These are phyloP conservation scores for Cerrena zonata DNA, from an alignment of 1,284 basidiomycete species.

Conservation along the genomic window DNA sequence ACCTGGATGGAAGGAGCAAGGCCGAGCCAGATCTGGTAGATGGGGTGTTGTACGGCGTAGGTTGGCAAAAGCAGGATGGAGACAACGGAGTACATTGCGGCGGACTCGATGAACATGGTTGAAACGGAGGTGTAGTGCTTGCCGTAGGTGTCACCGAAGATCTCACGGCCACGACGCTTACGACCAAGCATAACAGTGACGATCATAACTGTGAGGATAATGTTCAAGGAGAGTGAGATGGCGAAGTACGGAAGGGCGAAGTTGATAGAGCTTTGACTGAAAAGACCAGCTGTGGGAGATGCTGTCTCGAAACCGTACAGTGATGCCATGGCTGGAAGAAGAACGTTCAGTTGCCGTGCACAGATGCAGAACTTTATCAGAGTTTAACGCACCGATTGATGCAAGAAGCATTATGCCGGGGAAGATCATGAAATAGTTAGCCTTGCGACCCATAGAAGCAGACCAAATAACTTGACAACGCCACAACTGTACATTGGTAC, in stretches of 20 bases:
- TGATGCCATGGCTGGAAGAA: not conserved
- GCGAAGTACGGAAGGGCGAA: constrained; percentile 5
- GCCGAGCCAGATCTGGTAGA: constrained; percentile 25
- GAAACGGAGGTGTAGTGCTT: constrained; percentile 24
- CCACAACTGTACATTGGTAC: constrained; percentile 1
- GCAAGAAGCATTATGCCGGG: not conserved
- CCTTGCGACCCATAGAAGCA: not conserved
- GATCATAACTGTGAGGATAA: constrained; percentile 34
- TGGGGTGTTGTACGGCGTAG: constrained; percentile 19
- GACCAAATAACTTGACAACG: constrained; percentile 2
- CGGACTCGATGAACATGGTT: constrained; percentile 30
- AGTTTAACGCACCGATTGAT: constrained; percentile 1
- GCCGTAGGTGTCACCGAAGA: constrained; percentile 22
- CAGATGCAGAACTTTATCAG: not conserved
- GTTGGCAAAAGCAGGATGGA: constrained; percentile 27
- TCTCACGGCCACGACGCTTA: constrained; percentile 20
- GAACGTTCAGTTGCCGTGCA: not conserved
- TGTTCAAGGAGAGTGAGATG: constrained; percentile 25
- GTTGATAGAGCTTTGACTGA: not conserved
- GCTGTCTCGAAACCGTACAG: not conserved
- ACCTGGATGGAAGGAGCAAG: constrained; percentile 4
- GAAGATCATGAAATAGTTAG: not conserved
- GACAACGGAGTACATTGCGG: constrained; percentile 25
- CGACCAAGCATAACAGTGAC: constrained; percentile 30
- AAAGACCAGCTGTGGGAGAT: not conserved